Percentiles rank a stretch among this genome's conserved stretches.
Conservation (phyloP, 2,329 filamentous ascomycete genomes). For the Huntiella decipiens region DNA sequence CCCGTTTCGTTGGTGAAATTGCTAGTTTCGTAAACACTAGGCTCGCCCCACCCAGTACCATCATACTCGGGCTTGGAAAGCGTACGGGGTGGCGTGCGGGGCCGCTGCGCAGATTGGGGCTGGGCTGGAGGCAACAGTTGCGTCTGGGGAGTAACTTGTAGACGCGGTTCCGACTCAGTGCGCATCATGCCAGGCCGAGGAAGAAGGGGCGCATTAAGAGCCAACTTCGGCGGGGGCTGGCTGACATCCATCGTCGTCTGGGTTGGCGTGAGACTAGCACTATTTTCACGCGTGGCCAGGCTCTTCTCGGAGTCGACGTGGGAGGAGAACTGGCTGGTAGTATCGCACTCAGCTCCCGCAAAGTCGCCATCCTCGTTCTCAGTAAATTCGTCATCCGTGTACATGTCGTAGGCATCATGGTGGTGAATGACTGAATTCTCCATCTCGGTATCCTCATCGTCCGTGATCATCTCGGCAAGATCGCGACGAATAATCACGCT, state of each 20-base stretch:
- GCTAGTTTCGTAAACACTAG: constrained; percentile 20
- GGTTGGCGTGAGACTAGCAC: constrained; percentile 8
- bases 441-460: constrained; percentile 23
- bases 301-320: constrained; percentile 18
- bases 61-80: constrained; percentile 44
- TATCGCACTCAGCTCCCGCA: constrained; percentile 13
- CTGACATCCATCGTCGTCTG: constrained; percentile 9
- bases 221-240: constrained; percentile 11
- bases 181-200: constrained; percentile 7
- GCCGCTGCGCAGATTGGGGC: constrained; percentile 17
- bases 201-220: constrained; percentile 17
- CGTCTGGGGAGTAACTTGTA: constrained; percentile 1
- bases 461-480: constrained; percentile 27
- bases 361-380: constrained; percentile 25
- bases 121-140: background rate
- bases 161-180: background rate
- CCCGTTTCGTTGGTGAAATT: constrained; percentile 19
- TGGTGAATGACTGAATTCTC: constrained; percentile 10
- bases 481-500: constrained; percentile 53
- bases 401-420: constrained; percentile 14
- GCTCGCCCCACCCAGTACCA: constrained; percentile 40
- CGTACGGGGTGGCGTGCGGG: constrained; percentile 25
- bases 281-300: constrained; percentile 10
- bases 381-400: constrained; percentile 26
- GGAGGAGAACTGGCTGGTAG: constrained; percentile 19